Evolutionary conservation across 2,329 filamentous ascomycete species (phyloP).

Genomic region (Colletotrichum spinosum): DNA sequence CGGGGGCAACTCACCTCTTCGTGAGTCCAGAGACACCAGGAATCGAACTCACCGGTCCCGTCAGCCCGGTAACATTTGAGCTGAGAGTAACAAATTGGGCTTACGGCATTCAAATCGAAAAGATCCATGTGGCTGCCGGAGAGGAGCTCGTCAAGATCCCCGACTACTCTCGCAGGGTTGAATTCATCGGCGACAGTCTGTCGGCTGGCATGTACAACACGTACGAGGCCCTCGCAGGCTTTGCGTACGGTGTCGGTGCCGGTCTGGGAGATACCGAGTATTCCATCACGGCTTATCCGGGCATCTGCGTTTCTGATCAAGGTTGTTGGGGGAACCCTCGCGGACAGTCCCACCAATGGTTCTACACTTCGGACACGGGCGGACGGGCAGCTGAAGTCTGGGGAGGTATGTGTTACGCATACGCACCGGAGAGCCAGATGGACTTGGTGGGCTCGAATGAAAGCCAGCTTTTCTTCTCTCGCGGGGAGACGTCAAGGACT

Average conservation of each 20-base stretch:
- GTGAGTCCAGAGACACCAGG: constrained; percentile 58
- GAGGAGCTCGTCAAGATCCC: constrained; percentile 58
- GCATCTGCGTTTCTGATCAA: constrained; percentile 67
- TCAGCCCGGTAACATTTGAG: constrained; percentile 63
- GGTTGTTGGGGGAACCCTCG: constrained; percentile 65
- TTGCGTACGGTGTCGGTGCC: constrained; percentile 65
- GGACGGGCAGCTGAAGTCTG: constrained; percentile 57
- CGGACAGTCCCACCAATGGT: constrained; percentile 67
- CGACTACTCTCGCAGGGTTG: constrained; percentile 49
- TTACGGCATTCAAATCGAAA: constrained; percentile 67
- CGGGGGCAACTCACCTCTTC: constrained; percentile 66
- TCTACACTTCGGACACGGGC: constrained; percentile 66
- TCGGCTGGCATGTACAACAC: constrained; percentile 68
- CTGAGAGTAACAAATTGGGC: constrained; percentile 72
- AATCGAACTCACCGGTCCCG: constrained; percentile 54
- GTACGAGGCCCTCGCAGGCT: constrained; percentile 68
- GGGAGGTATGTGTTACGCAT: constrained; percentile 48
- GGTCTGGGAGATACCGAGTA: constrained; percentile 70
- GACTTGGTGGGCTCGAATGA: constrained; percentile 8
- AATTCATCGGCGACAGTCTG: constrained; percentile 61
- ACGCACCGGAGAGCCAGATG: neutral
- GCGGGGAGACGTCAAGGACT: neutral
- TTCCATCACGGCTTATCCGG: constrained; percentile 67
- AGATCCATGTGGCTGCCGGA: constrained; percentile 60
- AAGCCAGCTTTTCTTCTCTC: neutral